phyloP scores from a whole-genome alignment of 164 flowering plant species.

The Protea cynaroides region DNA sequence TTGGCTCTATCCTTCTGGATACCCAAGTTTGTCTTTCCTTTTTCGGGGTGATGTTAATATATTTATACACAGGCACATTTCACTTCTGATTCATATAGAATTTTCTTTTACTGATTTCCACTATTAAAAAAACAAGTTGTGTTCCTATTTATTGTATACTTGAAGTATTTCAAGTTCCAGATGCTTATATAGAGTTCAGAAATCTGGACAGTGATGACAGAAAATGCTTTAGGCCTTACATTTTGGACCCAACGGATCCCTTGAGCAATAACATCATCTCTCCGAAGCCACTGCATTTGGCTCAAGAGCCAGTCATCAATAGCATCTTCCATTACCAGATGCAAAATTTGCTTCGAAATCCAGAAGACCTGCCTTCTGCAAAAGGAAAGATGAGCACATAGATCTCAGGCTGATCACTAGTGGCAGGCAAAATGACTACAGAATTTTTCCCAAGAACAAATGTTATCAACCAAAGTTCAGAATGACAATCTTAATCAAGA shows the following conservation, averaged over 20 bases:
- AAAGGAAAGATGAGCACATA: slow-evolving; percentile 8
- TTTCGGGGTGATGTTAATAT: too few species aligned
- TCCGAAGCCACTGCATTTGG: slow-evolving; percentile 86
- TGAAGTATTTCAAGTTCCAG: neutral
- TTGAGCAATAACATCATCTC: slow-evolving; percentile 71
- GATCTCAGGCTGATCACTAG: neutral
- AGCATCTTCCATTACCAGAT: slow-evolving; percentile 97
- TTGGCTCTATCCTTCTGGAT: too few species aligned
- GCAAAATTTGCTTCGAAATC: slow-evolving; percentile 96
- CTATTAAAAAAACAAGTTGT: too few species aligned
- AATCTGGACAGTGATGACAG: neutral
- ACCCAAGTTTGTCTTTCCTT: too few species aligned
- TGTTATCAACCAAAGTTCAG: neutral
- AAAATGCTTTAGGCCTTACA: slow-evolving; percentile 47
- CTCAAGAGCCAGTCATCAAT: slow-evolving; percentile 92
- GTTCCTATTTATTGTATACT: too few species aligned
- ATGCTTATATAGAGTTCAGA: neutral
- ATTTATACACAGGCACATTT: too few species aligned
- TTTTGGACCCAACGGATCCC: slow-evolving; percentile 91
- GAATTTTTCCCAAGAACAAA: neutral
- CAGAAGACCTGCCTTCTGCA: slow-evolving; percentile 97
- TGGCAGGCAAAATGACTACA: neutral
- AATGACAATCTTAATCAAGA: neutral
- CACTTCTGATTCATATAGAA: too few species aligned
- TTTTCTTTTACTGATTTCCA: too few species aligned